A percentile compares a stretch with the other conserved stretches of the same genome.
Conservation (phyloP, 2,329 filamentous ascomycete genomes). For the Alternaria hordeiaustralica region DNA sequence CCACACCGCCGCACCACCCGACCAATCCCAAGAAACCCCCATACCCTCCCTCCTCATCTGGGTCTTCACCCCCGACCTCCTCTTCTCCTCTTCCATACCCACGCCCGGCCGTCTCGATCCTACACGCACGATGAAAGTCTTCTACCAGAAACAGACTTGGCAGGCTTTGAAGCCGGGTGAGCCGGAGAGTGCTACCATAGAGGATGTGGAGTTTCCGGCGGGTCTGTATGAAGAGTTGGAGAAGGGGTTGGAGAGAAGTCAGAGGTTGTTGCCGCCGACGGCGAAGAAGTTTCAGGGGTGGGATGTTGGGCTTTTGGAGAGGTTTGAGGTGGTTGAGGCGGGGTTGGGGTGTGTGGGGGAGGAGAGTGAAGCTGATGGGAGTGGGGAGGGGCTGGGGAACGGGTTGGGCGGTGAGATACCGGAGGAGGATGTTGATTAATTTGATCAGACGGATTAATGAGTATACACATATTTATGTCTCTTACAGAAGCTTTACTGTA, state of each 20-base stretch:
- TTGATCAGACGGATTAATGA: neutral
- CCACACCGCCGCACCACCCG: constrained; percentile 31
- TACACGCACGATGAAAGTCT: constrained; percentile 63
- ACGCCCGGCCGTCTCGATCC: constrained; percentile 41
- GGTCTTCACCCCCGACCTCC: constrained; percentile 67
- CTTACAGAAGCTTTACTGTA: neutral
- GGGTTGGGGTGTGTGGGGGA: too few species aligned
- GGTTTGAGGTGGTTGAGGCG: constrained; percentile 52
- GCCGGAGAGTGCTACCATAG: constrained; percentile 52
- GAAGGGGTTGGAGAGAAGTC: constrained; percentile 57
- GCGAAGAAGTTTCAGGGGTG: constrained; percentile 69
- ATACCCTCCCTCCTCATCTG: constrained; percentile 55
- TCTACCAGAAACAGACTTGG: constrained; percentile 54
- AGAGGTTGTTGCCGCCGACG: constrained; percentile 59
- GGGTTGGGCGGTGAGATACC: neutral
- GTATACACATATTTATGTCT: neutral
- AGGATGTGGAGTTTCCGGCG: constrained; percentile 60
- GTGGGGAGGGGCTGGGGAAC: neutral
- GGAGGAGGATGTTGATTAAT: constrained; percentile 10
- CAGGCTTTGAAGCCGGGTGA: constrained; percentile 35
- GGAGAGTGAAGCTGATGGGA: too few species aligned
- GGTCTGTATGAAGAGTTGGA: constrained; percentile 58
- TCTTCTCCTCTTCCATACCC: constrained; percentile 58
- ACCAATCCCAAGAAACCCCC: neutral
- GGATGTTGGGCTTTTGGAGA: constrained; percentile 68